phyloP scores from a whole-genome alignment of 2,329 filamentous ascomycete genomes.

The Pseudocercospora cruenta region DNA sequence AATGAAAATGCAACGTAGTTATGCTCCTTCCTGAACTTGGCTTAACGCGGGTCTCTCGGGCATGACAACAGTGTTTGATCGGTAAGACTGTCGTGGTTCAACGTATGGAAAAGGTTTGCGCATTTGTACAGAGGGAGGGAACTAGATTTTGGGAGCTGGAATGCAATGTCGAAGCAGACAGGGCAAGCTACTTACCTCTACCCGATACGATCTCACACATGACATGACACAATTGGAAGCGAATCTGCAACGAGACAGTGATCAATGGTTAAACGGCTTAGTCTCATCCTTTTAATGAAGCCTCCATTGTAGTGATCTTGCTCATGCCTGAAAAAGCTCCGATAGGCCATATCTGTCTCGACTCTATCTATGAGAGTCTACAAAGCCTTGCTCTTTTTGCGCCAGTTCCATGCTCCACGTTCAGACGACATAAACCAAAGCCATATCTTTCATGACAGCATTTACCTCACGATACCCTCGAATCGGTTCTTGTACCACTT shows the following conservation, averaged over 20 bases:
- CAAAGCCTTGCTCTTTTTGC: conserved; percentile 32
- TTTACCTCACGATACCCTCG: conserved; percentile 98
- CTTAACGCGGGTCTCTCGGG: too few relatives aligned
- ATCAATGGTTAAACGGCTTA: conserved; percentile 42
- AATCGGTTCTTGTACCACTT: conserved; percentile 98
- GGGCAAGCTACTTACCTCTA: not conserved
- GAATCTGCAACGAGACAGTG: conserved; percentile 37
- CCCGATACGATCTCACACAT: not conserved
- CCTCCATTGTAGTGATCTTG: conserved; percentile 43
- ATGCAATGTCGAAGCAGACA: not conserved
- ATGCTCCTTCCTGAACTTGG: too few relatives aligned
- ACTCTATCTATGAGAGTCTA: conserved; percentile 30
- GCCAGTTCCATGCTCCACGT: conserved; percentile 30
- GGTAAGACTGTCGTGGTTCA: too few relatives aligned
- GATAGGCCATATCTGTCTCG: conserved; percentile 42
- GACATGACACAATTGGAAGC: conserved; percentile 2
- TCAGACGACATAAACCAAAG: conserved; percentile 17
- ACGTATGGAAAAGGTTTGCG: not conserved
- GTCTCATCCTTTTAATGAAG: conserved; percentile 37
- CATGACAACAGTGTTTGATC: too few relatives aligned
- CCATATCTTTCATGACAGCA: conserved; percentile 31
- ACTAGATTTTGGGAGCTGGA: not conserved
- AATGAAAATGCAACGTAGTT: too few relatives aligned
- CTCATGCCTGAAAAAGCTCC: conserved; percentile 40
- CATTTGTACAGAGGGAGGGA: not conserved